phyloP scores from a whole-genome alignment of 2,329 filamentous ascomycete genomes.

The Penicillium janthinellum region DNA sequence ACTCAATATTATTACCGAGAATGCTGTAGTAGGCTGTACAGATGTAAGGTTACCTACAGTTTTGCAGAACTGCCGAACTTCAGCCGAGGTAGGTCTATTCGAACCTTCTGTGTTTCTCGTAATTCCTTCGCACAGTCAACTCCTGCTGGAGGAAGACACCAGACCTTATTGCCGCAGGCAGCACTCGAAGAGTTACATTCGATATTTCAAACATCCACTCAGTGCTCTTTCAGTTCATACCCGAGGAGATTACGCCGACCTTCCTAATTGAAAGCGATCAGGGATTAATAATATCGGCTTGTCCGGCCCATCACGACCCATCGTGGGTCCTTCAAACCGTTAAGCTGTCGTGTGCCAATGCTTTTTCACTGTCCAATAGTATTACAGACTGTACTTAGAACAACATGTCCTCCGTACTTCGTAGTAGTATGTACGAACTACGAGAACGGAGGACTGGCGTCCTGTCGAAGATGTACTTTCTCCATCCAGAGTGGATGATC shows the following conservation, averaged over 20 bases:
- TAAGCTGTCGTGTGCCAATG: conserved; percentile 16
- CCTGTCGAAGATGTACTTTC: background rate
- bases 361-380: background rate
- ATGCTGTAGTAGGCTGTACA: too few species aligned
- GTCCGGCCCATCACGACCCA: conserved; percentile 8
- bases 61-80: background rate
- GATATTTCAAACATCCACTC: background rate
- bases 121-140: background rate
- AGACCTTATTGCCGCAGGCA: background rate
- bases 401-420: too few species aligned
- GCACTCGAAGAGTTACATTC: background rate
- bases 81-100: background rate
- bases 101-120: background rate
- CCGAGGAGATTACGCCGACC: background rate
- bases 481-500: background rate
- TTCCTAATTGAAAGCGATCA: background rate
- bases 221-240: background rate
- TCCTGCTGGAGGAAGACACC: background rate
- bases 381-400: too few species aligned
- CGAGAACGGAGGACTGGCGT: background rate
- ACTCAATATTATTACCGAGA: too few species aligned
- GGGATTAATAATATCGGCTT: conserved; percentile 17
- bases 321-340: conserved; percentile 7
- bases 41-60: background rate
- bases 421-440: too few species aligned